Evolutionary conservation across 306 rosid genomes (phyloP), one percentile per base, ranked within the genome.

Genomic region (Castanopsis chinensis): DNA sequence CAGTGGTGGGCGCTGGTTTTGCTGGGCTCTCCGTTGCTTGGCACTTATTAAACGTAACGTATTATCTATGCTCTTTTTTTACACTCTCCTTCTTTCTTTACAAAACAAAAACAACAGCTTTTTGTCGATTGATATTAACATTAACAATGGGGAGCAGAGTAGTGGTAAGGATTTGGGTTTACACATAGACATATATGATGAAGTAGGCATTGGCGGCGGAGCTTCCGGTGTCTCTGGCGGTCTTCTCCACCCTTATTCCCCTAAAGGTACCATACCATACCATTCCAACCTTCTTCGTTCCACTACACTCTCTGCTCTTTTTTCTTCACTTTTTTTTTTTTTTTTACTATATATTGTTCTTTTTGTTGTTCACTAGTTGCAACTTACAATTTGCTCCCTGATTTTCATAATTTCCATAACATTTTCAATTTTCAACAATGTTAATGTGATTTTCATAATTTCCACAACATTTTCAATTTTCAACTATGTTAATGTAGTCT

Each of bases 1-100:
- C 97, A 3, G 97, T 94, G 43, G 97, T 94, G 75, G 99, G 99
- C n/a, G 97, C 98, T 84, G 97, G 99, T 18, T 92, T 92, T 58
- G 97, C 97, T 27, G 99, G 99, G 6, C 92, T 92, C 69, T 91
- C 97, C 0, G 97, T 94, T 3, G 89, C 90, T 37, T 94, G 94
- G 95, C 91, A 94, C 84, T 85, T 92, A 82, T 65, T 94, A 52
- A 89, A 86, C 56, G 97, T 86, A 76, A 76, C 6, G 57, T 75
- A 4, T 5, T 69, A 58, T 75, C 30, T 74, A 5, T 41, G 7
- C 12, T 41, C 2, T 37, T 37, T 37, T 81, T 21, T 33, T 73
- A 15, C 10, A 4, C 74, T 28, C 80, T 28, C 49, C 45, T 18
- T 69, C 53, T 55, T 21, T 21, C 28, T 61, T 61, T 28, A 21